Conservation (phyloP, 768 basidiomycete genomes). For the Boletus rubescentipes region DNA sequence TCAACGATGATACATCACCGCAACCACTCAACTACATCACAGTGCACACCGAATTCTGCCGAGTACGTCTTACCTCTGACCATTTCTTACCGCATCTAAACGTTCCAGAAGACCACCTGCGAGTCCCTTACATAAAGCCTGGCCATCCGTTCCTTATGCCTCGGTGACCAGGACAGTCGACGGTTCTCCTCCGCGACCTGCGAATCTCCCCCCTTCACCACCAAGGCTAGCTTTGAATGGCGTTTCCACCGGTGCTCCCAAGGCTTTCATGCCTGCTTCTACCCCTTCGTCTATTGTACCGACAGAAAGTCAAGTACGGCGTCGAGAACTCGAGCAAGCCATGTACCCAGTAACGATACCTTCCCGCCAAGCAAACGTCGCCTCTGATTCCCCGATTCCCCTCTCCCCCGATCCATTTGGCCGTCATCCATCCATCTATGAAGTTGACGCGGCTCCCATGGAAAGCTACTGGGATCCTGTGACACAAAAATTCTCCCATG, state of each 20-base stretch:
- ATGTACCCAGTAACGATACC: slow-evolving; percentile 44
- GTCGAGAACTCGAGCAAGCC: slow-evolving; percentile 51
- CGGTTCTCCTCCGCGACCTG: slow-evolving; percentile 19
- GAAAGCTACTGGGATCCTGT: slow-evolving; percentile 46
- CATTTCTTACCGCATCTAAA: slow-evolving; percentile 12
- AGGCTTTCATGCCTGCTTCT: slow-evolving; percentile 37
- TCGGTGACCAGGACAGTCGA: slow-evolving; percentile 26
- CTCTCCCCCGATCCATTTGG: slow-evolving; percentile 85
- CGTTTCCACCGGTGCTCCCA: slow-evolving; percentile 59
- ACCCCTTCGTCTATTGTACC: slow-evolving; percentile 29
- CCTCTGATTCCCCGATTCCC: slow-evolving; percentile 62
- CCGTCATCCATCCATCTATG: slow-evolving; percentile 57
- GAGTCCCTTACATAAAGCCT: slow-evolving; percentile 22
- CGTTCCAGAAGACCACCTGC: slow-evolving; percentile 6
- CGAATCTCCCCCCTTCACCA: slow-evolving; percentile 46
- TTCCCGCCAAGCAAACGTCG: slow-evolving; percentile 21
- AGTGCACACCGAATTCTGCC: slow-evolving; percentile 3
- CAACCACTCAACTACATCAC: slow-evolving; percentile 14
- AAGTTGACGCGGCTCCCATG: slow-evolving; percentile 30
- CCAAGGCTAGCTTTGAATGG: slow-evolving; percentile 70
- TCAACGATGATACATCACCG: slow-evolving; percentile 19
- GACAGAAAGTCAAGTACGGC: slow-evolving; percentile 47
- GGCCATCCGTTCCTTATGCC: slow-evolving; percentile 49
- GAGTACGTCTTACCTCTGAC: slow-evolving; percentile 22
- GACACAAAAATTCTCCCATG: slow-evolving; percentile 22